A percentile compares a stretch with the other conserved stretches of the same genome.
phyloP scores from a whole-genome alignment of 805 yeast genomes.

The Wickerhamiella sorbophila region DNA sequence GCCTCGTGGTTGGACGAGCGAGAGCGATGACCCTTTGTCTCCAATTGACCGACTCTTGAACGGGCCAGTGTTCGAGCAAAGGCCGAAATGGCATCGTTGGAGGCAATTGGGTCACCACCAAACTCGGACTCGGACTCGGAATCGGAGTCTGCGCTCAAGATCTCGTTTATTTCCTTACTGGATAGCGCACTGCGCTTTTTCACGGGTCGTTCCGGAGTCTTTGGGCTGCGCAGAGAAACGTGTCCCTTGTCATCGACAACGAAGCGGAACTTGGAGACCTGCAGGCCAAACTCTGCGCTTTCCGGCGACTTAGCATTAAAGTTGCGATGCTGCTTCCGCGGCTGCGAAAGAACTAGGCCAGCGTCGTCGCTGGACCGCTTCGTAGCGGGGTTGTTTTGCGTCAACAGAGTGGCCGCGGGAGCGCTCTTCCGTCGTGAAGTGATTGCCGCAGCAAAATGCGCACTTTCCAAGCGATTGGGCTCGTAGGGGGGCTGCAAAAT shows the following conservation, averaged over 20 bases:
- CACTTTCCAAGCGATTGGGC: background rate
- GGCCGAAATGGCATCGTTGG: conserved; percentile 15
- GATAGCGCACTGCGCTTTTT: background rate
- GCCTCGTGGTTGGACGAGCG: background rate
- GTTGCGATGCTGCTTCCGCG: too few species aligned
- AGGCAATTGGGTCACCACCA: background rate
- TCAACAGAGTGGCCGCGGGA: background rate
- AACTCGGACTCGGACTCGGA: conserved; percentile 8
- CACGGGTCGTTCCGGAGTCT: background rate
- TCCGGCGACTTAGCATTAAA: background rate
- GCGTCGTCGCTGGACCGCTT: background rate
- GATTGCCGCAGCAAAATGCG: background rate
- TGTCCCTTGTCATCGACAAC: background rate
- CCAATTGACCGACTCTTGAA: conserved; percentile 6
- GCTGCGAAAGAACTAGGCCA: background rate
- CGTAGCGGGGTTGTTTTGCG: background rate
- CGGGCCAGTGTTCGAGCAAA: conserved; percentile 17
- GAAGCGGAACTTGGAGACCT: background rate
- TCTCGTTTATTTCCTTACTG: background rate
- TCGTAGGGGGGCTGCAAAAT: background rate
- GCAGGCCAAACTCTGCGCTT: background rate
- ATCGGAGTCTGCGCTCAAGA: conserved; percentile 3
- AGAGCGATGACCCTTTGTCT: background rate
- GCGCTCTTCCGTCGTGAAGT: background rate
- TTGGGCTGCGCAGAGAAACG: background rate